A percentile compares a stretch with the other conserved stretches of the same genome.
phyloP scores from a whole-genome alignment of 75 land plant species.

The Pinus taeda region DNA sequence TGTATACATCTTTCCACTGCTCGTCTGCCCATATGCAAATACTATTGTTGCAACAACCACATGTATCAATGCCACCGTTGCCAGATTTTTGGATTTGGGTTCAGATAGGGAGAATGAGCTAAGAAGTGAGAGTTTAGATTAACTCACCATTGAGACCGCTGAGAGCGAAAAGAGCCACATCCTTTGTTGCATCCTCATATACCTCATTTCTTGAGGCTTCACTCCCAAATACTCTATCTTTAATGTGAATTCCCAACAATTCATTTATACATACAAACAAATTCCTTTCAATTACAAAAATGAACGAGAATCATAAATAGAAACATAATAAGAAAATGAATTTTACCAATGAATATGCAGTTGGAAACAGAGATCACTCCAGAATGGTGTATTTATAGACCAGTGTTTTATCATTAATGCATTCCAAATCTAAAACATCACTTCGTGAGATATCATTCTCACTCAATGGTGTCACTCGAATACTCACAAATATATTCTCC shows the following conservation, averaged over 20 bases:
- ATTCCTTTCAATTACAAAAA: background rate
- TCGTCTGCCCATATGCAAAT: constrained; percentile 99
- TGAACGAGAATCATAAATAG: background rate
- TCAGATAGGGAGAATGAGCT: too few species aligned
- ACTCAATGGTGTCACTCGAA: constrained; percentile 91
- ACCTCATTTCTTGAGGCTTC: constrained; percentile 71
- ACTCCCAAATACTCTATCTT: constrained; percentile 85
- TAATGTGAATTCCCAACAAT: background rate
- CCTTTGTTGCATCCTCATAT: constrained; percentile 85
- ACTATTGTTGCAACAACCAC: constrained; percentile 61
- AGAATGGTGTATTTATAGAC: constrained; percentile 55
- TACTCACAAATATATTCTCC: constrained; percentile 89
- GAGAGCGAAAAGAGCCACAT: constrained; percentile 88
- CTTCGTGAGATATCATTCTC: constrained; percentile 57
- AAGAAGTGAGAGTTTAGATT: too few species aligned
- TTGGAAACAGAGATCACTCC: constrained; percentile 66
- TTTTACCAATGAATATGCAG: constrained; percentile 85
- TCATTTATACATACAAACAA: background rate
- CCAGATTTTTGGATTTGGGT: background rate
- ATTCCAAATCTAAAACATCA: constrained; percentile 85
- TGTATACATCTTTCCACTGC: constrained; percentile 97
- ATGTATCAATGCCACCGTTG: background rate
- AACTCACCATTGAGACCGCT: too few species aligned
- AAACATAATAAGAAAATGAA: background rate
- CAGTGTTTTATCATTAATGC: constrained; percentile 67